Evolutionary conservation across 2,329 filamentous ascomycete genomes (phyloP), one percentile per base, ranked within the genome.

Genomic region (Cyanodermella asteris): DNA sequence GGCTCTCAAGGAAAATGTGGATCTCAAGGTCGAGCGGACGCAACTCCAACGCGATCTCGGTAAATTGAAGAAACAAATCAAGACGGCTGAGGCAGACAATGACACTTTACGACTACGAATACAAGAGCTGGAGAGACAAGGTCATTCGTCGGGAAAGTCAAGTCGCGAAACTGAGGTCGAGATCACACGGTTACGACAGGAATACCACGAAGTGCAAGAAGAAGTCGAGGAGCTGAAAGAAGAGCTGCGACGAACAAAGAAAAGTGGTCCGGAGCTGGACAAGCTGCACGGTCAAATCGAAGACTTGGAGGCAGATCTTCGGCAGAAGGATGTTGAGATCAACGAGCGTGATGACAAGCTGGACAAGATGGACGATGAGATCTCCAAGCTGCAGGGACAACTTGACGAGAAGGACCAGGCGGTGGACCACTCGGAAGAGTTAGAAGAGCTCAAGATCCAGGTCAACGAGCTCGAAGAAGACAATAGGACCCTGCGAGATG

Each of bases 1-100:
- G 16, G 80, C 84, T 4, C 55, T 97, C 15, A 80, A 77, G 43
- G 87, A 97, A 49, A 97, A 97, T 43, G 90, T 87, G 4, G 82
- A 91, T 36, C 66, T 97, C 27, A 94, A 94, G 47, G 81, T 91
- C 30, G 74, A 87, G 50, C 78, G 78, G 43, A 67, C 90, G 31
- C 84, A 78, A 0, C 75, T 94, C 66, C 72, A 87, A 43, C 67
- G 72, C 31, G 87, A 97, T 38, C 60, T 97, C 11, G 68, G 75
- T 36, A 70, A 71, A 35, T 87, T 84, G 52, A 77, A 76, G 44
- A 94, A 91, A 45, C 72, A 73, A 20, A 57, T 97, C 7, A 66
- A 65, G 12, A 64, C 69, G 13, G 82, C 84, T 4, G n/a, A n/a
- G n/a, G n/a, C n/a, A n/a, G 16, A n/a, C n/a, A n/a, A n/a, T n/a